Percentiles rank a stretch among this genome's conserved stretches.
Evolutionary conservation across 768 basidiomycete species (phyloP).

Genomic region (Naganishia friedmannii): DNA sequence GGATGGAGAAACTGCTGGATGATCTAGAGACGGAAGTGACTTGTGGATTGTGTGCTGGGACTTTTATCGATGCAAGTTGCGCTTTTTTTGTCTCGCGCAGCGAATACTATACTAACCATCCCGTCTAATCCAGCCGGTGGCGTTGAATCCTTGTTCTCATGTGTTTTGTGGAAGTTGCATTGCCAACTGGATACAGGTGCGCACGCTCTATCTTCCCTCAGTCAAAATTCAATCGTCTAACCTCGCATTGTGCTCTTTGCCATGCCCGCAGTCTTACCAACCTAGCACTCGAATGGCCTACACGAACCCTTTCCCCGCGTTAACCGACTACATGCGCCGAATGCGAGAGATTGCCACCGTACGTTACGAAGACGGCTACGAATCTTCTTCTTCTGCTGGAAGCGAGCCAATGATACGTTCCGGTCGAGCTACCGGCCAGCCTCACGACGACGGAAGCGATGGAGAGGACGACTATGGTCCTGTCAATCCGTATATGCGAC

Average conservation of each 20-base stretch:
- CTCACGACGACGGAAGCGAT: slow-evolving; percentile 1
- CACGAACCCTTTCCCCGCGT: slow-evolving; percentile 22
- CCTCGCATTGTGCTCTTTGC: background rate
- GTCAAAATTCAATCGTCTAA: background rate
- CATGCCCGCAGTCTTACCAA: slow-evolving; percentile 26
- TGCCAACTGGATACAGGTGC: slow-evolving; percentile 20
- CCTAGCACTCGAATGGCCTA: slow-evolving; percentile 23
- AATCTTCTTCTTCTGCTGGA: slow-evolving; percentile 6
- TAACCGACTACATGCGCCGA: slow-evolving; percentile 7
- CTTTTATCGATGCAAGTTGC: slow-evolving; percentile 28
- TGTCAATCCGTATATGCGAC: slow-evolving; percentile 3
- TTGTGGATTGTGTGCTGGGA: slow-evolving; percentile 29
- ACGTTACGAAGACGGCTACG: slow-evolving; percentile 23
- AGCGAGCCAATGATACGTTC: background rate
- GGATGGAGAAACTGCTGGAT: slow-evolving; percentile 20
- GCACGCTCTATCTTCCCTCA: background rate
- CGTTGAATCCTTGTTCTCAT: slow-evolving; percentile 26
- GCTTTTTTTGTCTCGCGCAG: background rate
- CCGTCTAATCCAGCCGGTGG: slow-evolving; percentile 4
- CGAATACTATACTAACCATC: background rate
- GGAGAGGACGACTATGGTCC: slow-evolving; percentile 13
- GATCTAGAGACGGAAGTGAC: slow-evolving; percentile 29
- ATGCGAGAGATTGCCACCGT: background rate
- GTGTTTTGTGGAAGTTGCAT: slow-evolving; percentile 31
- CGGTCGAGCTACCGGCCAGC: background rate